These are phyloP conservation scores for Didymella lethalis DNA, from an alignment of 2,329 filamentous ascomycete species.

Conservation along the genomic window DNA sequence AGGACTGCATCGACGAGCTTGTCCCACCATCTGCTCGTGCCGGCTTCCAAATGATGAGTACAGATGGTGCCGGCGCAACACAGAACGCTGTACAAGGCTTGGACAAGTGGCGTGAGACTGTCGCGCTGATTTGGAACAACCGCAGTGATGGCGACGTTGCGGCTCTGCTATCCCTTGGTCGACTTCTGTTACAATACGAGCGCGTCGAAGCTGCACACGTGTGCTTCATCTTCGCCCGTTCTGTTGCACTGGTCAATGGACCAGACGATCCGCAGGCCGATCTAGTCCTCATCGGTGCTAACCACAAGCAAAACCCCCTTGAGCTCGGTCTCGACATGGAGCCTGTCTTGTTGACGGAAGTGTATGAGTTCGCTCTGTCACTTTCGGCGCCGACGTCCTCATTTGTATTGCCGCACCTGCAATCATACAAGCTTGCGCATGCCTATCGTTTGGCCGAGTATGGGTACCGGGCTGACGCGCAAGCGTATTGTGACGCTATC, in stretches of 20 bases:
- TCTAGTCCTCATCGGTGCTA: slow-evolving; percentile 84
- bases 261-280: slow-evolving; percentile 80
- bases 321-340: slow-evolving; percentile 83
- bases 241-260: slow-evolving; percentile 76
- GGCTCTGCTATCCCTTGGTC: slow-evolving; percentile 81
- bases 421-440: slow-evolving; percentile 90
- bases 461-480: slow-evolving; percentile 81
- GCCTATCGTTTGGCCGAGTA: slow-evolving; percentile 84
- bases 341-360: slow-evolving; percentile 89
- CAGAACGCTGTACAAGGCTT: slow-evolving; percentile 83
- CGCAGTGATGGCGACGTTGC: slow-evolving; percentile 80
- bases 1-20: slow-evolving; percentile 94
- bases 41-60: slow-evolving; percentile 87
- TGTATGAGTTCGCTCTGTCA: slow-evolving; percentile 89
- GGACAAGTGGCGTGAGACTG: slow-evolving; percentile 92
- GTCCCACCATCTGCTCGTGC: slow-evolving; percentile 92
- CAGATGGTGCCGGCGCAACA: slow-evolving; percentile 65
- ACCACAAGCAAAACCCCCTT: slow-evolving; percentile 75
- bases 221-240: slow-evolving; percentile 87
- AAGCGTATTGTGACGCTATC: slow-evolving; percentile 91
- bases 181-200: slow-evolving; percentile 82
- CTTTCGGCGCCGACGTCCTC: slow-evolving; percentile 65
- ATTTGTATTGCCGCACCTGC: slow-evolving; percentile 77
- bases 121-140: slow-evolving; percentile 86
- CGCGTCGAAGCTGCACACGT: slow-evolving; percentile 91